A percentile compares a stretch with the other conserved stretches of the same genome.
These are phyloP conservation scores for Russula vinacea DNA, from an alignment of 768 basidiomycete genomes.

Conservation along the genomic window DNA sequence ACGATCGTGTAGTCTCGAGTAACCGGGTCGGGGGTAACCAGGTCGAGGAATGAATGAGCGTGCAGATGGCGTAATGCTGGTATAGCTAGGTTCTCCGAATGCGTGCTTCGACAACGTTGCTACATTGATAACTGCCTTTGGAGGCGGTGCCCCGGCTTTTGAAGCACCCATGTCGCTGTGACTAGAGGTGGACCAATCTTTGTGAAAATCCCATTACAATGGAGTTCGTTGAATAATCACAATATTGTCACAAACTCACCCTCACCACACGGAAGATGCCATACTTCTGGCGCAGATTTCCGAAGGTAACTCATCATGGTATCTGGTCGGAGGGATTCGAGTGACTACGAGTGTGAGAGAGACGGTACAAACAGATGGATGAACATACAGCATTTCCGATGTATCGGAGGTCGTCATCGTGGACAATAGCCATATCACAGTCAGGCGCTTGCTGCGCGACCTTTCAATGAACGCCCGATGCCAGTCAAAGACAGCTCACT, in stretches of 20 bases:
- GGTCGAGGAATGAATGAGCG: no score
- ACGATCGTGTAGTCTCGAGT: constrained; percentile 4
- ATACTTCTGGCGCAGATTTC: background rate
- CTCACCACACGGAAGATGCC: background rate
- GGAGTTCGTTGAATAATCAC: background rate
- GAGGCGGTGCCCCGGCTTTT: background rate
- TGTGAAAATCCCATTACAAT: background rate
- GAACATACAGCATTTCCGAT: background rate
- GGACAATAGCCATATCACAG: constrained; percentile 1
- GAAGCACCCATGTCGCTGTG: background rate
- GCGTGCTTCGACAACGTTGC: background rate
- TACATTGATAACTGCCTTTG: background rate
- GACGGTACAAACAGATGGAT: background rate
- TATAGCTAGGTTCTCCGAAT: background rate
- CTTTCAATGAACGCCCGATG: background rate
- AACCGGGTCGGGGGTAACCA: constrained; percentile 10
- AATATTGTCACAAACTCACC: background rate
- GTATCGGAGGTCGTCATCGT: constrained; percentile 3
- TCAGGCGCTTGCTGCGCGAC: constrained; percentile 2
- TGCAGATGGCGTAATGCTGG: constrained; percentile 3
- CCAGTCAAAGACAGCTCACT: background rate
- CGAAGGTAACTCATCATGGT: background rate
- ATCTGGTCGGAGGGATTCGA: constrained; percentile 1
- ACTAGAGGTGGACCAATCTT: background rate
- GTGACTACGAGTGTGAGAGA: background rate